Evolutionary conservation across 1,284 basidiomycete genomes (phyloP), one percentile per base, ranked within the genome.

Genomic region (Cutaneotrichosporon sp.): DNA sequence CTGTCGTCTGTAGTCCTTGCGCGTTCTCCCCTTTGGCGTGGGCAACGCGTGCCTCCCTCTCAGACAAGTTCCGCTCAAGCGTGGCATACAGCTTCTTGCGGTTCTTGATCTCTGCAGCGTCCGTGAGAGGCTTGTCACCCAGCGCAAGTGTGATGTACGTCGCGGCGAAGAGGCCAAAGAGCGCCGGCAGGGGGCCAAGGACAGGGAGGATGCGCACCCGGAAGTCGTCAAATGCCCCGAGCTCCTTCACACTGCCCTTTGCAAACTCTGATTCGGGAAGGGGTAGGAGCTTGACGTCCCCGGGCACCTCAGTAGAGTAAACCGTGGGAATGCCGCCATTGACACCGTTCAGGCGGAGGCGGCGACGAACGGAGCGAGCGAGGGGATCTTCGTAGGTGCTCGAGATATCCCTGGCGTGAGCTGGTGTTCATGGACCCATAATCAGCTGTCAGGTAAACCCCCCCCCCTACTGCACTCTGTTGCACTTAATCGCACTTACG

Each of bases 311-410:
- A 5, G 93, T 97, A 1, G 90, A 94, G 75, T 94, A 98, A 4
- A 96, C 91, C n/a, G 92, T 90, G 71, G 90, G 90, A 47, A 93
- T 90, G 16, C 88, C 87, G 34, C 81, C 81, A 1, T 79, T 68
- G 24, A 90, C 79, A 9, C 87, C 87, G 38, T 83, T 77, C 9
- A 82, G 71, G 26, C 90, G 83, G 51, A 97, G 79, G 48, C 86
- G 82, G 29, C 87, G 80, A 16, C 96, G 83, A 7, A 98, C 93
- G 12, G 88, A 82, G 47, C 94, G 85, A 14, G 93, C 93, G 6
- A 99, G 82, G 2, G 94, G 93, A 70, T 98, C 96, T 69, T 98
- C 96, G 45, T 89, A 82, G 0, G 96, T 98, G 56, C 80, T 80
- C 2, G 91, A 91, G 61, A 98, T 91, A 72, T 97, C 94, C 53